A percentile compares a stretch with the other conserved stretches of the same genome.
Conservation (phyloP, 306 rosid genomes). For the Vicia sativa region DNA sequence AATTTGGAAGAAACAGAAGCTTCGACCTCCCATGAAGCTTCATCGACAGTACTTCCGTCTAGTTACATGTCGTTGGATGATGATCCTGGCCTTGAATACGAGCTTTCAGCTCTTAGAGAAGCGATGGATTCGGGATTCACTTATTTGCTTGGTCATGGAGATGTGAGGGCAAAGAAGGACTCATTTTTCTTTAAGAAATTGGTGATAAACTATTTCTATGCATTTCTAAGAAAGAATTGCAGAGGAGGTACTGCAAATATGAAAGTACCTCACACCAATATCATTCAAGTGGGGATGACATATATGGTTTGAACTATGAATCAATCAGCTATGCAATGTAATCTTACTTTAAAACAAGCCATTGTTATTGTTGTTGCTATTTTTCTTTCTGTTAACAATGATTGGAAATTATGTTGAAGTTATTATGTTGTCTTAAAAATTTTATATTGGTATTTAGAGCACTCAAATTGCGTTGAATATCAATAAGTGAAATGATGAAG, state of each 20-base stretch:
- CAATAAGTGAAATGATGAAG: no score
- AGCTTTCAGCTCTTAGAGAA: slow-evolving; percentile 85
- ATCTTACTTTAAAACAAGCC: slow-evolving; percentile 14
- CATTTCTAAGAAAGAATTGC: slow-evolving; percentile 87
- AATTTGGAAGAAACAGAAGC: slow-evolving; percentile 44
- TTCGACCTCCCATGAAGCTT: slow-evolving; percentile 48
- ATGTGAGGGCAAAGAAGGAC: slow-evolving; percentile 88
- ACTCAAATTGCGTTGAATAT: slow-evolving; percentile 1
- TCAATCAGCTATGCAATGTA: slow-evolving; percentile 37
- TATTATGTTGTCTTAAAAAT: slow-evolving; percentile 15
- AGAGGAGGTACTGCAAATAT: slow-evolving; percentile 87
- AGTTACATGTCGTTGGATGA: slow-evolving; percentile 68
- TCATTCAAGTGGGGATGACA: slow-evolving; percentile 90
- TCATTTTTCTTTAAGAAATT: slow-evolving; percentile 85
- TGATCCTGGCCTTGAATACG: slow-evolving; percentile 84
- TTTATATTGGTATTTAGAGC: background rate
- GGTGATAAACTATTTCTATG: slow-evolving; percentile 81
- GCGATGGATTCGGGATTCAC: slow-evolving; percentile 93
- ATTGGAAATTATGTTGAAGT: background rate
- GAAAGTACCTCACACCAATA: slow-evolving; percentile 93
- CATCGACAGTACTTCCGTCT: slow-evolving; percentile 54
- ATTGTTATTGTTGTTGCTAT: slow-evolving; percentile 13
- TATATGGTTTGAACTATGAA: slow-evolving; percentile 61
- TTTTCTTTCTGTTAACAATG: slow-evolving; percentile 7
- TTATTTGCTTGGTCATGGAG: slow-evolving; percentile 85